phyloP scores from a whole-genome alignment of 257 asterid species.

The Ligustrum vulgare region DNA sequence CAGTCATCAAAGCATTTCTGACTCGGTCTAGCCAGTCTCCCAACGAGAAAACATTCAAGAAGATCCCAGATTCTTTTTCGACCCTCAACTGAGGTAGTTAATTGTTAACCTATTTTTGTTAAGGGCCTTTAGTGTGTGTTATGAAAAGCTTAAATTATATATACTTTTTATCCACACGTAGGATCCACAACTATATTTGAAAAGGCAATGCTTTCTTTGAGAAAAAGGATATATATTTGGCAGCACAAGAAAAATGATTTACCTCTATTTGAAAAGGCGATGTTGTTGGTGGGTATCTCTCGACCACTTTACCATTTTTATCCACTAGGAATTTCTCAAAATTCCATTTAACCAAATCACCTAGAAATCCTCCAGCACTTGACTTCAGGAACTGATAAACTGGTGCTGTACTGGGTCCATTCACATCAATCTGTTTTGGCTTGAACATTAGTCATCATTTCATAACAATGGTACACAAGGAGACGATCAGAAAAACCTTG shows the following conservation, averaged over 20 bases:
- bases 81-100: neutral
- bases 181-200: neutral
- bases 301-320: constrained; percentile 83
- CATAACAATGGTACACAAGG: neutral
- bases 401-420: constrained; percentile 91
- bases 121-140: neutral
- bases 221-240: neutral
- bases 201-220: neutral
- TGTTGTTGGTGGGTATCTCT: constrained; percentile 88
- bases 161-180: too few species aligned
- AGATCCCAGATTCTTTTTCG: neutral
- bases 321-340: constrained; percentile 94
- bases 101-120: neutral
- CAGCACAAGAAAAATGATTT: neutral
- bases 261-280: constrained; percentile 95
- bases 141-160: too few species aligned
- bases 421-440: constrained; percentile 78
- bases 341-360: constrained; percentile 90
- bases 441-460: constrained; percentile 20
- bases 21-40: neutral
- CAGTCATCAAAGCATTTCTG: neutral
- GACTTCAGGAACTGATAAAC: constrained; percentile 86
- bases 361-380: constrained; percentile 78
- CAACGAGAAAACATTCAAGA: neutral
- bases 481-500: constrained; percentile 48